A percentile compares a stretch with the other conserved stretches of the same genome.
These are phyloP conservation scores for Cucumis sativus DNA, from an alignment of 306 rosid species.

Conservation along the genomic window DNA sequence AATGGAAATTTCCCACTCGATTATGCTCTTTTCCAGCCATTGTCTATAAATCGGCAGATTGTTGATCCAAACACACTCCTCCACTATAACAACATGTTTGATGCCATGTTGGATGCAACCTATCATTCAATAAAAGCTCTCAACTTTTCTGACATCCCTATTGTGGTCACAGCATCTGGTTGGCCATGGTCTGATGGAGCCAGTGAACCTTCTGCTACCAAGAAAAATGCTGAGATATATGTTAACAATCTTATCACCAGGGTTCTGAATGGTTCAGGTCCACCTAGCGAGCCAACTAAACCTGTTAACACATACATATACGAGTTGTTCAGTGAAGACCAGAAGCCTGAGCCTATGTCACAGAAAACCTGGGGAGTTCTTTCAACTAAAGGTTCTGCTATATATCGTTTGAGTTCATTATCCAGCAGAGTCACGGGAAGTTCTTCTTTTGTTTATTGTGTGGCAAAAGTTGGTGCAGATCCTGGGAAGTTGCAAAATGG, in stretches of 20 bases:
- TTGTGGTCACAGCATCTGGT: constrained; percentile 78
- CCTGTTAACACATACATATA: constrained; percentile 66
- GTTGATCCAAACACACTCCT: constrained; percentile 84
- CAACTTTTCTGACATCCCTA: constrained; percentile 48
- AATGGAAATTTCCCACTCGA: constrained; percentile 66
- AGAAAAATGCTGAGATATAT: constrained; percentile 53
- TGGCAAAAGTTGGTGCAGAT: constrained; percentile 55
- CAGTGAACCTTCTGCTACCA: constrained; percentile 59
- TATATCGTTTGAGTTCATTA: constrained; percentile 45
- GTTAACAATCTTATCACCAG: constrained; percentile 47
- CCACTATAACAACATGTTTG: constrained; percentile 76
- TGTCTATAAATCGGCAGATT: constrained; percentile 72
- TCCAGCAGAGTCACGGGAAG: constrained; percentile 29
- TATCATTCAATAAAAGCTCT: constrained; percentile 62
- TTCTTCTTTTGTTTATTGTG: constrained; percentile 54
- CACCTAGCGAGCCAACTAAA: constrained; percentile 59
- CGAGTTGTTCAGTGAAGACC: constrained; percentile 85
- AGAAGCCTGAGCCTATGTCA: constrained; percentile 62
- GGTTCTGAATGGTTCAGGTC: constrained; percentile 69
- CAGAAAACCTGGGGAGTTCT: constrained; percentile 64
- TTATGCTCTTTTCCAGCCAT: constrained; percentile 70
- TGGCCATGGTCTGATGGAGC: constrained; percentile 78
- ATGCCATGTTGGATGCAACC: constrained; percentile 85
- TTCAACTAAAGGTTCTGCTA: constrained; percentile 40
- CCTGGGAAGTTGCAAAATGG: constrained; percentile 60